A percentile compares a stretch with the other conserved stretches of the same genome.
Evolutionary conservation across 2,329 filamentous ascomycete species (phyloP).

Genomic region (Didymella keratinophila): DNA sequence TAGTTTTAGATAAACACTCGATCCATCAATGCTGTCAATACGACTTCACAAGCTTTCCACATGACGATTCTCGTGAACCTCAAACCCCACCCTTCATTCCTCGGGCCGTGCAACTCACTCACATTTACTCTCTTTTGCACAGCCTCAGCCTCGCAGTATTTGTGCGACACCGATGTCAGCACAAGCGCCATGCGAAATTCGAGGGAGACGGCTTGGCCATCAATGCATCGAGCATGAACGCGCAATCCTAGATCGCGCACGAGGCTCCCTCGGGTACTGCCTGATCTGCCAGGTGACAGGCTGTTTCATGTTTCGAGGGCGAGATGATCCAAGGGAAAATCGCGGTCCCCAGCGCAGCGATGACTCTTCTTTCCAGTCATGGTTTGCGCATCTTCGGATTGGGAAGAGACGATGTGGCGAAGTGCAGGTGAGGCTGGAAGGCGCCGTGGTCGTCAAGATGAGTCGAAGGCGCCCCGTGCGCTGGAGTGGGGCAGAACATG

Average conservation of each 20-base stretch:
- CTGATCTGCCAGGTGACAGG: constrained; percentile 22
- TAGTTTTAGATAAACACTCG: constrained; percentile 14
- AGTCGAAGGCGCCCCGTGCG: constrained; percentile 34
- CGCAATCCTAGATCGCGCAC: constrained; percentile 20
- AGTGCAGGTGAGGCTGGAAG: constrained; percentile 18
- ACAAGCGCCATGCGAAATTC: constrained; percentile 20
- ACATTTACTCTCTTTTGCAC: constrained; percentile 6
- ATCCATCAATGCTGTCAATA: constrained; percentile 1
- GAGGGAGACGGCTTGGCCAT: constrained; percentile 19
- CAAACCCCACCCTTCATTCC: background rate
- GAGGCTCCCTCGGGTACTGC: constrained; percentile 24
- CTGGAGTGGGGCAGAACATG: constrained; percentile 32
- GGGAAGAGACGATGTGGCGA: constrained; percentile 14
- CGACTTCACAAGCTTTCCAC: background rate
- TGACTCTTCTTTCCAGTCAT: constrained; percentile 20
- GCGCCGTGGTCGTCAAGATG: constrained; percentile 30
- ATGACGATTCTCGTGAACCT: background rate
- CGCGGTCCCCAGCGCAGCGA: background rate
- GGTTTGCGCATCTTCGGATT: constrained; percentile 6
- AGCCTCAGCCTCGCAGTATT: constrained; percentile 7
- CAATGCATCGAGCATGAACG: constrained; percentile 21
- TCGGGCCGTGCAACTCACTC: background rate
- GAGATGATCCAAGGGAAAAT: constrained; percentile 9
- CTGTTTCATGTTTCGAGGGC: constrained; percentile 20
- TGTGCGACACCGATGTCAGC: constrained; percentile 8